Conservation (phyloP, 495 filamentous ascomycete genomes). For the Penicillium pulvis region DNA sequence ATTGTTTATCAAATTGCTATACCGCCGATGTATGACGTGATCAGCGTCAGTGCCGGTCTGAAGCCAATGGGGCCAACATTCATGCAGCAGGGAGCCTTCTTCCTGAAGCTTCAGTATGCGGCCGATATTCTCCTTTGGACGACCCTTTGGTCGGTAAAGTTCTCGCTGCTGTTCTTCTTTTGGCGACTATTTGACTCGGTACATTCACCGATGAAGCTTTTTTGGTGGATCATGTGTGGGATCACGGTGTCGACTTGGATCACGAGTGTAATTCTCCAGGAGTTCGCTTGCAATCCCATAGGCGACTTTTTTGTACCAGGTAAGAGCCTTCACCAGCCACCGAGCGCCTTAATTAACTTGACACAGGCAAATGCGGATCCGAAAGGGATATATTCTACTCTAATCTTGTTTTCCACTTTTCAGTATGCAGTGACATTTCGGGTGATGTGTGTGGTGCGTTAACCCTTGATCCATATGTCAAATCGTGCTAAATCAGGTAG, state of each 20-base stretch:
- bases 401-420: slow-evolving; percentile 3
- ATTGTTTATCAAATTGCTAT: background rate
- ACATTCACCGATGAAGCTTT: background rate
- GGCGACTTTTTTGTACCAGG: background rate
- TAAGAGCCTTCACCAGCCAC: background rate
- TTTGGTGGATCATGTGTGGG: slow-evolving; percentile 8
- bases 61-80: background rate
- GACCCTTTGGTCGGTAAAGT: background rate
- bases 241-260: slow-evolving; percentile 10
- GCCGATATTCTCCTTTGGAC: background rate
- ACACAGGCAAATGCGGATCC: background rate
- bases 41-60: background rate
- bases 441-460: slow-evolving; percentile 1
- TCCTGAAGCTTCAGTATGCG: background rate
- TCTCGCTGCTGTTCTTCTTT: background rate
- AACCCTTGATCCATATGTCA: background rate
- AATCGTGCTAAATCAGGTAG: background rate
- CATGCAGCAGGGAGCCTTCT: background rate
- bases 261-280: slow-evolving; percentile 4
- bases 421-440: background rate
- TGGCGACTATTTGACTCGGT: slow-evolving; percentile 1
- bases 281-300: slow-evolving; percentile 11
- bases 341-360: background rate
- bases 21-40: background rate
- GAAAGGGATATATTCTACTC: slow-evolving; percentile 3